Evolutionary conservation across 306 rosid genomes (phyloP), one percentile per base, ranked within the genome.

Genomic region (Vigna trinervia): DNA sequence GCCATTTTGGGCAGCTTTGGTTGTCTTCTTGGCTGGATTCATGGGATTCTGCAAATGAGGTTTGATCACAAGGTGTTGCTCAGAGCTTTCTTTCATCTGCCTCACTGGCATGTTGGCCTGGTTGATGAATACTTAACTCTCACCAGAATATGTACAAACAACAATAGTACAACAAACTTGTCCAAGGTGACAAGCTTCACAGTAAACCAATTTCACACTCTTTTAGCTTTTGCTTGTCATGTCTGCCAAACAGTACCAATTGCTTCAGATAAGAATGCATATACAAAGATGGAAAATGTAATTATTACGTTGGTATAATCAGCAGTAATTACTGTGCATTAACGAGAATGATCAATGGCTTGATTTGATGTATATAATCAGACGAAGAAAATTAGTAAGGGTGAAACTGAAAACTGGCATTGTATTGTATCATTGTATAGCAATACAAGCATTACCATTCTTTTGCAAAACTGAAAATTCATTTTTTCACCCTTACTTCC

Each of bases 1-100:
- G 20, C 93, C 89, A 77, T 89, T 93, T 78, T 89, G 95, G 47
- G 84, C 77, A 60, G 92, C 81, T 82, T 93, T 93, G 5, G 89
- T 88, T 45, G 85, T 77, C 52, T 89, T 87, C 84, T 87, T 90
- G 57, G 73, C 75, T 12, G 86, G 82, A 77, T 85, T 88, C 89
- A 80, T 84, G 30, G 85, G 68, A 88, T 88, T 91, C 58, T 91
- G 97, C 60, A 89, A 75, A 65, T 93, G 90, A 86, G 97, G 74
- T 88, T 91, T 91, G 86, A 93, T 87, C 87, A 91, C 95, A 63
- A 91, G 86, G 86, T 88, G 98, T 74, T 93, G 98, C 88, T 91
- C 97, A 12, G 95, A 83, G 86, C 90, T 88, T 73, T 93, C 98
- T 61, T 91, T 93, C 97, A 90, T 90, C 66, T 83, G 96, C 88